Conservation (phyloP, 257 asterid species). For the Rehmannia glutinosa region DNA sequence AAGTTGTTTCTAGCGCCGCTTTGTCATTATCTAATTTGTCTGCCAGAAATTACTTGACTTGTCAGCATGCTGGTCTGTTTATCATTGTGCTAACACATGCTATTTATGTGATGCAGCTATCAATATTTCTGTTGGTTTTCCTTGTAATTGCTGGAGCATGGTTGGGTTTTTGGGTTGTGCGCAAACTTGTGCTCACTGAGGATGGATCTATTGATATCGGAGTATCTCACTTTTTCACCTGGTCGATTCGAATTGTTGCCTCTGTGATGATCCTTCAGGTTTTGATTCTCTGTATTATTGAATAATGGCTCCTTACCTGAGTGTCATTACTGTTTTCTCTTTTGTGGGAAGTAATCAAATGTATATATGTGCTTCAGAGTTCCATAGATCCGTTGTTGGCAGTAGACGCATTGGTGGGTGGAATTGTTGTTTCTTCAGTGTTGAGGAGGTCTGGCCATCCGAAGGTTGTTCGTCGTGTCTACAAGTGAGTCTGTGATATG, state of each 20-base stretch:
- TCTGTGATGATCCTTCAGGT: conserved; percentile 88
- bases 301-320: neutral
- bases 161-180: conserved; percentile 93
- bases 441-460: conserved; percentile 39
- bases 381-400: conserved; percentile 70
- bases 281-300: conserved; percentile 10
- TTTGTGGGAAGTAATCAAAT: conserved; percentile 5
- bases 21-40: conserved; percentile 1
- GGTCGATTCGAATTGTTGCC: conserved; percentile 77
- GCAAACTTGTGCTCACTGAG: conserved; percentile 71
- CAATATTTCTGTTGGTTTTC: conserved; percentile 55
- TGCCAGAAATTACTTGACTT: conserved; percentile 2
- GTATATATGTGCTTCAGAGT: conserved; percentile 48
- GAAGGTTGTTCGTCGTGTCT: conserved; percentile 40
- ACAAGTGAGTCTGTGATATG: conserved; percentile 42
- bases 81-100: conserved; percentile 13
- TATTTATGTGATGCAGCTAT: conserved; percentile 52
- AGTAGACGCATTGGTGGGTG: conserved; percentile 58
- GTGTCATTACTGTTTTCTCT: neutral
- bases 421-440: conserved; percentile 44
- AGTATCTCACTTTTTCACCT: conserved; percentile 65
- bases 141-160: conserved; percentile 79
- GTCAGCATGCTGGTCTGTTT: neutral
- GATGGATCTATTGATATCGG: conserved; percentile 74
- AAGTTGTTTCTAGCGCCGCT: too few relatives aligned